These are phyloP conservation scores for Kwoniella sp. DNA, from an alignment of 768 basidiomycete genomes.

Conservation along the genomic window DNA sequence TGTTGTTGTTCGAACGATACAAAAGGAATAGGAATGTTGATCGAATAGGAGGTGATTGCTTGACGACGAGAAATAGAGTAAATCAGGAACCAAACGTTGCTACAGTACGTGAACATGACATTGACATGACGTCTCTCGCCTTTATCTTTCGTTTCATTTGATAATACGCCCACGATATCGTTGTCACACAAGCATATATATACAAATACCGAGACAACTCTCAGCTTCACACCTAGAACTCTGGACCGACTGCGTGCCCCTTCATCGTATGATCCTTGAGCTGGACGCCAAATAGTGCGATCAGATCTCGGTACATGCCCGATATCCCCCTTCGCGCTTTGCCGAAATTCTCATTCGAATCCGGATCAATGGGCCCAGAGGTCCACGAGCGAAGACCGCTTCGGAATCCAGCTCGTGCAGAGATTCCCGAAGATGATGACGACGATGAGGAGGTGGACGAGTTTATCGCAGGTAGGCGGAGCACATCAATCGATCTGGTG, in stretches of 20 bases:
- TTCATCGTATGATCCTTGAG: neutral
- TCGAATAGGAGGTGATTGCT: neutral
- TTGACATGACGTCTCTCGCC: neutral
- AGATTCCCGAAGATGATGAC: slow-evolving; percentile 4
- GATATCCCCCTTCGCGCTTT: neutral
- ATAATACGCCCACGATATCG: no score
- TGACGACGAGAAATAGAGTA: neutral
- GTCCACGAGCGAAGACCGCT: slow-evolving; percentile 12
- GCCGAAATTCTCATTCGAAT: neutral
- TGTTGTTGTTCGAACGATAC: neutral
- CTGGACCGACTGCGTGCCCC: neutral
- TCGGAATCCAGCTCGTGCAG: neutral
- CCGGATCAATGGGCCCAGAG: slow-evolving; percentile 16
- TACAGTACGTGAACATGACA: neutral
- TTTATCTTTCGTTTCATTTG: neutral
- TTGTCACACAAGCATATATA: no score
- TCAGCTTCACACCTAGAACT: no score
- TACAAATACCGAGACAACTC: no score
- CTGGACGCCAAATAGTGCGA: neutral
- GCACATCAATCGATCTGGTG: neutral
- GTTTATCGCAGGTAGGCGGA: slow-evolving; percentile 25
- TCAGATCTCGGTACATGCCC: slow-evolving; percentile 12
- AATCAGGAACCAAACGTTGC: neutral
- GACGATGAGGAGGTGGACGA: slow-evolving; percentile 34
- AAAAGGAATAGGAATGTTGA: neutral